Base-by-base conservation (phyloP, 2,329 filamentous ascomycete genomes). In the Colletotrichum liaoningense region DNA sequence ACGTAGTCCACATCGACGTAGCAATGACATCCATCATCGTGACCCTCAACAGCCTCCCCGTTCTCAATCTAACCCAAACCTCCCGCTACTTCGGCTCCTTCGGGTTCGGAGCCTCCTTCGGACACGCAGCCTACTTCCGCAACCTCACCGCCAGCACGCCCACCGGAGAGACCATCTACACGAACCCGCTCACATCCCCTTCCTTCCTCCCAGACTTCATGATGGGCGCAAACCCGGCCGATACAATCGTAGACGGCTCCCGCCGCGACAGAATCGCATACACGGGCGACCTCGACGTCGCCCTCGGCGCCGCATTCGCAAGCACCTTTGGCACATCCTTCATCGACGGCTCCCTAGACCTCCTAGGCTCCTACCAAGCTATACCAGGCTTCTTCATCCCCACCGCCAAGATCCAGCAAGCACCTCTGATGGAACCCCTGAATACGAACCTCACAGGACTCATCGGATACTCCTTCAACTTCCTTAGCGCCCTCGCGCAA, bases 401-500 rank as follows among this genome's bases (percentile, higher is more conserved):
- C 1, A 80, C 74, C 1, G 79, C 77, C 12, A 81, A 81, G 72
- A 81, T 82, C 35, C 79, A 81, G 63, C 80, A 81, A 58, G 64
- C 55, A 1, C 79, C 79, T 4, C 59, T 78, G 14, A 16, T 59
- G 2, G 5, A 67, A 3, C 74, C 67, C 3, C 60, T 80, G 9
- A 58, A 79, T 14, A 66, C 74, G 5, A 79, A 78, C 42, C 38
- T 78, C 1, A 82, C 80, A 4, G 81, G 80, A 2, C 73, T 83
- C 22, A 81, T 83, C 56, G 80, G 80, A 1, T 83, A 82, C 73
- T 82, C 80, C 2, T 79, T 82, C 28, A 79, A 82, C 74, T 80
- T 80, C 6, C 76, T 82, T 14, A 79, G 77, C 4, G 80, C 80
- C 22, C 73, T 79, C 2, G 79, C 80, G 0, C 69, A 75, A 42